Evolutionary conservation across 2,329 filamentous ascomycete species (phyloP).

Genomic region (Pseudogymnoascus verrucosus): DNA sequence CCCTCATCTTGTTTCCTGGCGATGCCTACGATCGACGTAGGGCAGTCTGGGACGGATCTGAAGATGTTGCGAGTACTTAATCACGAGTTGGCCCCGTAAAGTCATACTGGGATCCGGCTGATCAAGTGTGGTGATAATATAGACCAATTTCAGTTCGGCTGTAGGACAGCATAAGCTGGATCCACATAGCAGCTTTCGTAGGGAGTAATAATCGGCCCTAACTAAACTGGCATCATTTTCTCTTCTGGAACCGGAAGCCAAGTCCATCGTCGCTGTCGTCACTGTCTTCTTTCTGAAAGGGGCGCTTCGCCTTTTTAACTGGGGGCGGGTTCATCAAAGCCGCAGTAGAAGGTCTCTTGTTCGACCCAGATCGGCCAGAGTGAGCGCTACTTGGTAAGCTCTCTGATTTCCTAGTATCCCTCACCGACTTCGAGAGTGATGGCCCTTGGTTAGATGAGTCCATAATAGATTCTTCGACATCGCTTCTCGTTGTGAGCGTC

Average conservation of each 20-base stretch:
- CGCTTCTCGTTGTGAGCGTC: neutral
- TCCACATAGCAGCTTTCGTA: too few species aligned
- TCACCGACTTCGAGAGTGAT: neutral
- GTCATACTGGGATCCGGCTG: neutral
- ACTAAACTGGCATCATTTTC: constrained; percentile 8
- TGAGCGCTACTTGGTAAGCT: neutral
- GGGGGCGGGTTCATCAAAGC: constrained; percentile 18
- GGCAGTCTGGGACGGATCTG: neutral
- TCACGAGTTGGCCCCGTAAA: neutral
- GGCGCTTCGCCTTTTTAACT: constrained; percentile 22
- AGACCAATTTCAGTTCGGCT: neutral
- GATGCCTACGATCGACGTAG: neutral
- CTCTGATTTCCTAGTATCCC: neutral
- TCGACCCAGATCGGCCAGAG: neutral
- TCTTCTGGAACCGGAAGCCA: constrained; percentile 25
- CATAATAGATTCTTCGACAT: neutral
- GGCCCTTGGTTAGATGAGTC: neutral
- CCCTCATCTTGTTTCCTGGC: neutral
- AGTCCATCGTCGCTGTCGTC: constrained; percentile 25
- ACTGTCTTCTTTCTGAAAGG: constrained; percentile 15
- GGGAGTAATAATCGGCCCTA: neutral
- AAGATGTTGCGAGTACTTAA: neutral
- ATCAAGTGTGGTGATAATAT: neutral
- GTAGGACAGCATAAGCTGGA: neutral
- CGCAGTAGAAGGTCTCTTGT: constrained; percentile 21